Evolutionary conservation across 2,329 filamentous ascomycete species (phyloP).

Genomic region (Dactylellina parvicollis): DNA sequence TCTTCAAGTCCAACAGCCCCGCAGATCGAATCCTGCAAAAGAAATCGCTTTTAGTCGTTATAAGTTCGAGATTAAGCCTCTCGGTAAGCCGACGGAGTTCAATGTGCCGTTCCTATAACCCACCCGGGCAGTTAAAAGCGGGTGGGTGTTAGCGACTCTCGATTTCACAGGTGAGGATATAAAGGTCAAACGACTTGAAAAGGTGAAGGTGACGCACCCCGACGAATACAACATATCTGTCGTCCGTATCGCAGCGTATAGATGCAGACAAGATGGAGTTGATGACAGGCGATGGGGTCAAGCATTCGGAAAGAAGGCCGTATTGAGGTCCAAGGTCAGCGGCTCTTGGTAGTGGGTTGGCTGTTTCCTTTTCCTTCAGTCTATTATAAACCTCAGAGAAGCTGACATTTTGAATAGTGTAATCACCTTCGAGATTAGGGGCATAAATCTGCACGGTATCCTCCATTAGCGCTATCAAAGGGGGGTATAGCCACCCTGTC

Average conservation of each 20-base stretch:
- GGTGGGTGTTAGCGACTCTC: constrained; percentile 30
- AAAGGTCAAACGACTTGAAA: constrained; percentile 31
- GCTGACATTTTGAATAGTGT: constrained; percentile 38
- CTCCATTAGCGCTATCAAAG: constrained; percentile 36
- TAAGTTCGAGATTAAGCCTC: constrained; percentile 76
- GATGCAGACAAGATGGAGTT: constrained; percentile 38
- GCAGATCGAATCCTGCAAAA: constrained; percentile 81
- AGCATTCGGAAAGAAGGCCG: constrained; percentile 48
- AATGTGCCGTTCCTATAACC: constrained; percentile 75
- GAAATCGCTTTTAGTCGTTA: constrained; percentile 83
- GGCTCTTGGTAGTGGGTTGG: constrained; percentile 31
- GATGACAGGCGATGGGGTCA: constrained; percentile 47
- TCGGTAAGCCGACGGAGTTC: constrained; percentile 79
- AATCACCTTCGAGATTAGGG: constrained; percentile 44
- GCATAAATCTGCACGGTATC: constrained; percentile 40
- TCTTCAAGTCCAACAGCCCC: constrained; percentile 72
- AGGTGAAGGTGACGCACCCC: constrained; percentile 68
- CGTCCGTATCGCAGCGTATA: constrained; percentile 46
- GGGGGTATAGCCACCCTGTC: constrained; percentile 4
- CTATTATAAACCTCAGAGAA: constrained; percentile 50
- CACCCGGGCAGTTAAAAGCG: constrained; percentile 1
- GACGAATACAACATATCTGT: constrained; percentile 71
- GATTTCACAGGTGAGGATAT: neutral
- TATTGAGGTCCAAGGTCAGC: constrained; percentile 45
- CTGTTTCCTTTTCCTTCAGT: constrained; percentile 50